Percentiles rank a stretch among this genome's conserved stretches.
These are phyloP conservation scores for Candida schatavii DNA, from an alignment of 805 yeast species.

Conservation along the genomic window DNA sequence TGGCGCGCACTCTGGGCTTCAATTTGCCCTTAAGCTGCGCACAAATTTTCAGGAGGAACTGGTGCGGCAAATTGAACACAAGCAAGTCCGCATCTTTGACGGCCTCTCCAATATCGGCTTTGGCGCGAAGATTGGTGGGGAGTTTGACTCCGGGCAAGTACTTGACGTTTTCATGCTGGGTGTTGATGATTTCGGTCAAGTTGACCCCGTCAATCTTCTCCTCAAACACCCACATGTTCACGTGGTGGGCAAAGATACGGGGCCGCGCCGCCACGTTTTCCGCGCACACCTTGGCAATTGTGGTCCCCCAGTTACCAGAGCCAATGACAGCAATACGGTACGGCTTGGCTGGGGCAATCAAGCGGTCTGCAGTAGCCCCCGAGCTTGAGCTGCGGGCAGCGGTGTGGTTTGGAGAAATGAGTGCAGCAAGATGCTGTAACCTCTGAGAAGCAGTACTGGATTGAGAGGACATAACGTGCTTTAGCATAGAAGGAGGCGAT, in stretches of 20 bases:
- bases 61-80: slow-evolving; percentile 96
- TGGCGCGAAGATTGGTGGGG: slow-evolving; percentile 85
- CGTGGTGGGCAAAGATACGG: slow-evolving; percentile 65
- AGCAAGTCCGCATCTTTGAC: slow-evolving; percentile 81
- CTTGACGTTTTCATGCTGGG: slow-evolving; percentile 88
- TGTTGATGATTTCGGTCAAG: slow-evolving; percentile 87
- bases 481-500: too few relatives aligned
- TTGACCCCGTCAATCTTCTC: slow-evolving; percentile 76
- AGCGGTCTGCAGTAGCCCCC: neutral
- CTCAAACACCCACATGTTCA: slow-evolving; percentile 96
- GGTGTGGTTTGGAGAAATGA: slow-evolving; percentile 11
- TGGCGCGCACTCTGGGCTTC: slow-evolving; percentile 71
- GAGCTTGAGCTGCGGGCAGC: neutral
- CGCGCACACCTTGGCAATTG: slow-evolving; percentile 92
- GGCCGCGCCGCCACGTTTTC: slow-evolving; percentile 79
- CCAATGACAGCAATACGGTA: slow-evolving; percentile 69
- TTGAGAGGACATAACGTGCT: too few relatives aligned
- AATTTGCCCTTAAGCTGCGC: slow-evolving; percentile 75
- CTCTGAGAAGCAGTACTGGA: slow-evolving; percentile 6
- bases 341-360: slow-evolving; percentile 20
- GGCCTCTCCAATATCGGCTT: slow-evolving; percentile 75
- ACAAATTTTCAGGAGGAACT: slow-evolving; percentile 78
- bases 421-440: slow-evolving; percentile 16
- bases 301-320: slow-evolving; percentile 98
- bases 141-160: slow-evolving; percentile 86